Conservation (phyloP, 768 basidiomycete species). For the Hortiboletus flavorubellus region DNA sequence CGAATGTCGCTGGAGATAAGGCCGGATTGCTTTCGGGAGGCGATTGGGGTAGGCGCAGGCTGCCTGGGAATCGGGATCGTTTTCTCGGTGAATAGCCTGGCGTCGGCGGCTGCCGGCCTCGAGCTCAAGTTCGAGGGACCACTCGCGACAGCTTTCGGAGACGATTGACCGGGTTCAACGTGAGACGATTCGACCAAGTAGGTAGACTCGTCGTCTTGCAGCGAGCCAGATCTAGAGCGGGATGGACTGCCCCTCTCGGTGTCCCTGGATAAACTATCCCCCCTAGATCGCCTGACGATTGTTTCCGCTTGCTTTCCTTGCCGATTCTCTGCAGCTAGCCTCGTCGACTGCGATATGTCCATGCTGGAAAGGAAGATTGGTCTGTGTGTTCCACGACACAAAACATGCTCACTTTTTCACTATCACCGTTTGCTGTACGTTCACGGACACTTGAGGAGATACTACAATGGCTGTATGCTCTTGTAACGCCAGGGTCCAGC, state of each 20-base stretch:
- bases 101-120: neutral
- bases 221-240: neutral
- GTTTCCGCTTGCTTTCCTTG: neutral
- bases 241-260: neutral
- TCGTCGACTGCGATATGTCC: neutral
- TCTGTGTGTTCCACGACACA: neutral
- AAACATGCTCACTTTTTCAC: neutral
- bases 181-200: neutral
- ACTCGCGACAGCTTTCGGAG: neutral
- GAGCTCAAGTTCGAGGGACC: neutral
- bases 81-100: neutral
- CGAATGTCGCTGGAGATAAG: neutral
- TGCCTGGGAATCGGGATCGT: neutral
- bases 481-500: neutral
- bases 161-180: neutral
- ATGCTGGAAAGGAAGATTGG: neutral
- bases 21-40: neutral
- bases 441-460: constrained; percentile 1
- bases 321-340: neutral
- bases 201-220: neutral
- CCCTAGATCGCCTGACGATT: neutral
- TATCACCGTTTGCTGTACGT: neutral
- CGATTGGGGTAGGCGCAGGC: neutral
- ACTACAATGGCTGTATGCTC: neutral
- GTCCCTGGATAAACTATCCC: neutral